Evolutionary conservation across 495 filamentous ascomycete genomes (phyloP).

Genomic region (Schizothecium vesticola): DNA sequence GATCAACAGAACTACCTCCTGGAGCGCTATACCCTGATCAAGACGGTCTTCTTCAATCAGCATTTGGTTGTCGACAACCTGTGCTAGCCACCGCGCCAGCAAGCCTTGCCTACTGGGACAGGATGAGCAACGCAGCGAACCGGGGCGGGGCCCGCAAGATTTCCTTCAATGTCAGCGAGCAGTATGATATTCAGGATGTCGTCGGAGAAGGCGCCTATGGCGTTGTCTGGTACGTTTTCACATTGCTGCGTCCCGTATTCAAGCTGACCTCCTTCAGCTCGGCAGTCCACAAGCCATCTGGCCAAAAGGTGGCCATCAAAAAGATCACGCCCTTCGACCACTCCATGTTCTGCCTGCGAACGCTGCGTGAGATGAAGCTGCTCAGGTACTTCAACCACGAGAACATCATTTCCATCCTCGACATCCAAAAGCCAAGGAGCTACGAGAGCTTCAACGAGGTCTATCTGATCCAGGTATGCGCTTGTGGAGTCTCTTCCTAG

Average conservation of each 20-base stretch:
- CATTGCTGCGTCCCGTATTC: too few species aligned
- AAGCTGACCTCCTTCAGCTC: conserved; percentile 54
- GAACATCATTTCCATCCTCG: conserved; percentile 99
- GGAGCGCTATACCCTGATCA: background rate
- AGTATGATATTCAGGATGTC: conserved; percentile 99
- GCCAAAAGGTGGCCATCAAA: conserved; percentile 99
- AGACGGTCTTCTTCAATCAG: background rate
- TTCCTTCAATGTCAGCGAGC: conserved; percentile 98
- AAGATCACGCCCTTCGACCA: conserved; percentile 99
- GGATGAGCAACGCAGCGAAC: conserved; percentile 29
- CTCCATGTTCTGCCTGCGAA: conserved; percentile 98
- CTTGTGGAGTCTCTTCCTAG: background rate
- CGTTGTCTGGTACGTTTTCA: conserved; percentile 80
- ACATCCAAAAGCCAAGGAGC: conserved; percentile 96
- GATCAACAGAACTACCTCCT: background rate
- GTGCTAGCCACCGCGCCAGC: background rate
- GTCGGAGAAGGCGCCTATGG: conserved; percentile 98
- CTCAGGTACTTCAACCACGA: conserved; percentile 99
- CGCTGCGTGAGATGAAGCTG: conserved; percentile 98
- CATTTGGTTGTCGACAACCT: background rate
- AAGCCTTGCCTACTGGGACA: conserved; percentile 2
- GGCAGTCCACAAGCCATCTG: conserved; percentile 95
- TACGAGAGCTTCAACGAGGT: conserved; percentile 97
- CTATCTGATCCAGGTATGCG: conserved; percentile 89
- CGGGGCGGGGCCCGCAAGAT: conserved; percentile 78